These are phyloP conservation scores for Globisporangium carolinianum DNA, from an alignment of 352 stramenopile genomes.

Conservation along the genomic window DNA sequence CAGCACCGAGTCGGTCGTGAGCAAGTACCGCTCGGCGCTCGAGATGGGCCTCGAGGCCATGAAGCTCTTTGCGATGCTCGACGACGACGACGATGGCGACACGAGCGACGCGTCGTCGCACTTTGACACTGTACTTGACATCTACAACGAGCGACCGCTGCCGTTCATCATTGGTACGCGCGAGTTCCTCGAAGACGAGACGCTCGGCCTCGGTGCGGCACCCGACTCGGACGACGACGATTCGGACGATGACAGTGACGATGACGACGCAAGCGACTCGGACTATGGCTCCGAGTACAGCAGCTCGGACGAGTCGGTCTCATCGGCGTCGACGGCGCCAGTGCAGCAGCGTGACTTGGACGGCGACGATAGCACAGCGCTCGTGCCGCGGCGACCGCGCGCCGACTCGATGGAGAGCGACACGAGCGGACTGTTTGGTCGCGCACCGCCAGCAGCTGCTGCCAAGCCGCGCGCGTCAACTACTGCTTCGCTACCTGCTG, in stretches of 20 bases:
- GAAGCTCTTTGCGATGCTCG: slow-evolving; percentile 80
- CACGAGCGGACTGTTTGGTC: slow-evolving; percentile 50
- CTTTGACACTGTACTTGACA: slow-evolving; percentile 76
- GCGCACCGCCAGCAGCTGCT: slow-evolving; percentile 18
- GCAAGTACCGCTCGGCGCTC: slow-evolving; percentile 64
- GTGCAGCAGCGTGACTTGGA: slow-evolving; percentile 11
- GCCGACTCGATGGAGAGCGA: slow-evolving; percentile 46
- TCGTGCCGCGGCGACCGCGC: slow-evolving; percentile 8
- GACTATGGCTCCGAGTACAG: slow-evolving; percentile 47
- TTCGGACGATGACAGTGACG: slow-evolving; percentile 25
- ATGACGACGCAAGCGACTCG: slow-evolving; percentile 4
- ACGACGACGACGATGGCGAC: slow-evolving; percentile 56
- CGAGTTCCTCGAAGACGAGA: slow-evolving; percentile 83
- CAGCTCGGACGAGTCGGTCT: slow-evolving; percentile 43
- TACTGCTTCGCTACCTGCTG: slow-evolving; percentile 7
- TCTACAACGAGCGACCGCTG: slow-evolving; percentile 84
- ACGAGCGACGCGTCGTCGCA: slow-evolving; percentile 39
- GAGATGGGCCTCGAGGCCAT: slow-evolving; percentile 77
- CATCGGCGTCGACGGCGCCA: slow-evolving; percentile 11
- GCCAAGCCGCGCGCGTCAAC: slow-evolving; percentile 11
- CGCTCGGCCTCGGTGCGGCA: slow-evolving; percentile 63
- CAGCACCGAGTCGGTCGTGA: slow-evolving; percentile 48
- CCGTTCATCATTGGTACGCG: slow-evolving; percentile 84
- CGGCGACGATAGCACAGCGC: slow-evolving; percentile 17
- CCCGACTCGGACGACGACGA: slow-evolving; percentile 46